These are phyloP conservation scores for Cladophialophora psammophila DNA, from an alignment of 2,329 filamentous ascomycete species.

Conservation along the genomic window DNA sequence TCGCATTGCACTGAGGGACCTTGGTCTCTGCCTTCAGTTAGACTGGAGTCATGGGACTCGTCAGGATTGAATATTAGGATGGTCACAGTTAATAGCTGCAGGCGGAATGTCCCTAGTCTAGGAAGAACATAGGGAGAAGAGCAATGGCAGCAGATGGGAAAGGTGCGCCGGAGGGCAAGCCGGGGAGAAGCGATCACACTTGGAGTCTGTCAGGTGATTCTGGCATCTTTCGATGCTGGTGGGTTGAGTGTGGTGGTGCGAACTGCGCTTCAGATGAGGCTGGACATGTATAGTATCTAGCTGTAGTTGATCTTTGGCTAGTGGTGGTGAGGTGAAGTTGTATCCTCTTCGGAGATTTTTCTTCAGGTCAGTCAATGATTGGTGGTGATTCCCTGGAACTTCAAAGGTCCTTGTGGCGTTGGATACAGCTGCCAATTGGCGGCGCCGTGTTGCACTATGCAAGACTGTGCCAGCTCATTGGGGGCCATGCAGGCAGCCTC, in stretches of 20 bases:
- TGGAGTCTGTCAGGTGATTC: neutral
- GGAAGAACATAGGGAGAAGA: neutral
- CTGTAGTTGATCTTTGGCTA: neutral
- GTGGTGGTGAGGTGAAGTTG: no score
- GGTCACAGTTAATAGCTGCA: neutral
- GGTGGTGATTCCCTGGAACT: neutral
- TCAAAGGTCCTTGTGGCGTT: conserved; percentile 20
- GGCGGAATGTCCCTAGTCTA: neutral
- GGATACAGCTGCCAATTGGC: neutral
- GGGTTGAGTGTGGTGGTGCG: neutral
- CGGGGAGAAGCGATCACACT: neutral
- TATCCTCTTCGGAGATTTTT: no score
- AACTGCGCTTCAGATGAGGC: neutral
- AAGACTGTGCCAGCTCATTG: no score
- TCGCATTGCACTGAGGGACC: neutral
- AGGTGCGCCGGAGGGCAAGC: neutral
- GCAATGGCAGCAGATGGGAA: neutral
- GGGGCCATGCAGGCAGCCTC: neutral
- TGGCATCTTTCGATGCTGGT: neutral
- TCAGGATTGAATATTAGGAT: neutral
- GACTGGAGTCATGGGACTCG: neutral
- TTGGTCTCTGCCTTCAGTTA: neutral
- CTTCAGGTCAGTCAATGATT: neutral
- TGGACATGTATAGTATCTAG: neutral
- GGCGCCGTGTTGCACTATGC: no score